Evolutionary conservation across 345 rosid genomes (phyloP).

Genomic region (Toxicodendron radicans): DNA sequence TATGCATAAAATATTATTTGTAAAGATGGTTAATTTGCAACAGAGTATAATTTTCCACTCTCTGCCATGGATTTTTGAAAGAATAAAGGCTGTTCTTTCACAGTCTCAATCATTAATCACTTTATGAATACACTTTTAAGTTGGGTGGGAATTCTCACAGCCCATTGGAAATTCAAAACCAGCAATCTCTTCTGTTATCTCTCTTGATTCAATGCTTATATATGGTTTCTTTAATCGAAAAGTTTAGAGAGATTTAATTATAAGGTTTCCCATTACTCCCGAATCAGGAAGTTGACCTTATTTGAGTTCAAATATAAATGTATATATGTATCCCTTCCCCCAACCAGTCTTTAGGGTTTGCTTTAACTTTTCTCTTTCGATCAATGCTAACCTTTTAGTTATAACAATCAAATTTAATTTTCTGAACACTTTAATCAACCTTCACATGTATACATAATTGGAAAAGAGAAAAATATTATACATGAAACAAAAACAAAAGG

Average conservation of each 20-base stretch:
- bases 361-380: slow-evolving; percentile 8
- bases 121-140: not conserved
- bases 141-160: not conserved
- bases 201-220: too few relatives aligned
- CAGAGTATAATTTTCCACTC: too few relatives aligned
- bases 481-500: too few relatives aligned
- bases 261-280: not conserved
- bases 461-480: not conserved
- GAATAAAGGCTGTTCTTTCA: not conserved
- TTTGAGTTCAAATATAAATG: not conserved
- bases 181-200: not conserved
- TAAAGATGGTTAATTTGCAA: too few relatives aligned
- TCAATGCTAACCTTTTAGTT: not conserved
- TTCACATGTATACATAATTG: not conserved
- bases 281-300: not conserved
- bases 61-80: not conserved
- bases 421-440: not conserved
- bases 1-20: too few relatives aligned
- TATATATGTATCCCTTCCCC: too few relatives aligned
- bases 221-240: not conserved
- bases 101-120: not conserved
- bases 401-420: not conserved
- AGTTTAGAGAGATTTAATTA: not conserved
- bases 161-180: slow-evolving; percentile 2
- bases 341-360: not conserved